These are phyloP conservation scores for Aspergillus ustus DNA, from an alignment of 2,329 filamentous ascomycete genomes.

Conservation along the genomic window DNA sequence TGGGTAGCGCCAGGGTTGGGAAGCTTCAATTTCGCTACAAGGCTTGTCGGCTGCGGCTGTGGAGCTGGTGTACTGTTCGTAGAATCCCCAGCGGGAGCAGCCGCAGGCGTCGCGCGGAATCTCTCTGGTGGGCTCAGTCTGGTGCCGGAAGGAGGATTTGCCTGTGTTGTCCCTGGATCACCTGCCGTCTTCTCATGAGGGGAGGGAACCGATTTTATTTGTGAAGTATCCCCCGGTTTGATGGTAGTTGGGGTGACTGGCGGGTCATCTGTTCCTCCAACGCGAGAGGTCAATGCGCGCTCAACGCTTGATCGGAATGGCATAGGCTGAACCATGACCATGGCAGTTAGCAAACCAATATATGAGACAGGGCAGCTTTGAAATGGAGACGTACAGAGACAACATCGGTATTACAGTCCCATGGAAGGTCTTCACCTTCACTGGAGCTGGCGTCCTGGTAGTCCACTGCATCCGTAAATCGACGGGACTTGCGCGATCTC, in stretches of 20 bases:
- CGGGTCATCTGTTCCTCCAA: background rate
- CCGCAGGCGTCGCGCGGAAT: background rate
- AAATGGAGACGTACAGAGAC: background rate
- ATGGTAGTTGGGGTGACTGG: background rate
- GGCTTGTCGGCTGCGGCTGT: no score
- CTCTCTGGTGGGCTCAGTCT: background rate
- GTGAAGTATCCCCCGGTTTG: background rate
- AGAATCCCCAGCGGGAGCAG: background rate
- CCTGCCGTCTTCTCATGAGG: background rate
- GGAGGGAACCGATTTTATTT: background rate
- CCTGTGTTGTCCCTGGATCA: background rate
- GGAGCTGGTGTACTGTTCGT: no score
- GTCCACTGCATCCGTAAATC: background rate
- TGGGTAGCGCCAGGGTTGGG: no score
- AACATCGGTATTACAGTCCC: background rate
- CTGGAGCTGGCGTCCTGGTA: background rate
- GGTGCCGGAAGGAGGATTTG: background rate
- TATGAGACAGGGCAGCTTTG: background rate
- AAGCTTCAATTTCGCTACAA: no score
- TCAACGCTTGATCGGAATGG: background rate
- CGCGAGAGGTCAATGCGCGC: background rate
- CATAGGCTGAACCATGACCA: background rate
- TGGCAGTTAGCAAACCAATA: background rate
- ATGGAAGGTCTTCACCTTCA: background rate
- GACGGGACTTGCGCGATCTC: background rate